Evolutionary conservation across 441 rosid species (phyloP), one percentile per base, ranked within the genome.

Genomic region (Codiaeum variegatum): DNA sequence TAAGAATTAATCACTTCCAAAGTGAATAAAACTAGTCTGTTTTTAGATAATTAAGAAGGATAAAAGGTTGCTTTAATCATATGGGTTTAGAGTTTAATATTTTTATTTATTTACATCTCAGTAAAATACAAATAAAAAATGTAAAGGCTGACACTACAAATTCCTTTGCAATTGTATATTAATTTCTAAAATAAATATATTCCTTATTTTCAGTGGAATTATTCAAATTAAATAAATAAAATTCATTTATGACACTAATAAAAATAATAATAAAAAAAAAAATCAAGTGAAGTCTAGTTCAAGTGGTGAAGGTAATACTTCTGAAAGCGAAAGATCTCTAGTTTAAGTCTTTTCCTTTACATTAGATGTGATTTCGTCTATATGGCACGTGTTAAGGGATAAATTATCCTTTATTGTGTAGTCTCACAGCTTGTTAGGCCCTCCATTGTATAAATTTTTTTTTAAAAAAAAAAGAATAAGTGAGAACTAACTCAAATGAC

Each of bases 11-110:
- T 44, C 51, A 62, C 73, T 64, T 80, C 61, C 67, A 70, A 67
- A 58, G 74, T n/a, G 60, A 42, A 1, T 55, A 51, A 36, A 73
- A 69, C 24, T 4, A 70, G 40, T 12, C 19, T 23, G 46, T 63
- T 62, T 34, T 60, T 28, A 29, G 70, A 62, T 62, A 9, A 9
- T 69, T 60, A 19, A 69, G 46, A 54, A 44, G 62, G n/a, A 29
- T 67, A 31, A 54, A 54, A 10, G 31, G 24, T 56, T 46, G 61
- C 83, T 84, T 76, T 73, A 77, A 68, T 81, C 77, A 80, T 70
- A 59, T 70, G 77, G 77, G 58, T 68, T 58, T 62, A 70, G 61
- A 31, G 46, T 72, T 70, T 71, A 16, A 42, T 42, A 60, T n/a
- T 44, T 19, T 61, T 55, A 28, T 66, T 21, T 34, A 7, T 38